These are phyloP conservation scores for Imleria badia DNA, from an alignment of 768 basidiomycete genomes.

Conservation along the genomic window DNA sequence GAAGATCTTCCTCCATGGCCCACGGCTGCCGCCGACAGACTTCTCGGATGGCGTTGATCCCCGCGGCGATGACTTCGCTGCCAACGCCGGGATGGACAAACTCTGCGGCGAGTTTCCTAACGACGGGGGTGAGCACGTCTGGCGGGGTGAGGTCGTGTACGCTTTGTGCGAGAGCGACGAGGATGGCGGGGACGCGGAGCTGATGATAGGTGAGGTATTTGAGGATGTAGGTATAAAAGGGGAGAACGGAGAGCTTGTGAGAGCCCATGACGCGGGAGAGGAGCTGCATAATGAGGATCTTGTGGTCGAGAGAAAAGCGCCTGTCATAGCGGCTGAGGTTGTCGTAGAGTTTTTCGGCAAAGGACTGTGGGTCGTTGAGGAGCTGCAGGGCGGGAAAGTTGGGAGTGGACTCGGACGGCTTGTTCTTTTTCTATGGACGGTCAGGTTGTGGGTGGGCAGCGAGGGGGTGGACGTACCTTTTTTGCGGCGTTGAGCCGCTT, in stretches of 20 bases:
- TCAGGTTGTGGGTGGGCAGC: slow-evolving; percentile 28
- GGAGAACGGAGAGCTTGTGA: slow-evolving; percentile 90
- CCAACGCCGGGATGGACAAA: slow-evolving; percentile 98
- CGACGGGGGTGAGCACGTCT: slow-evolving; percentile 83
- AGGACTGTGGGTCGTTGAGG: slow-evolving; percentile 92
- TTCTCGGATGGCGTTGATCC: slow-evolving; percentile 94
- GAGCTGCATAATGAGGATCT: slow-evolving; percentile 95
- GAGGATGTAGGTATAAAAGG: slow-evolving; percentile 94
- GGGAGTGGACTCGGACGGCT: slow-evolving; percentile 34
- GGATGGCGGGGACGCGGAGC: slow-evolving; percentile 87
- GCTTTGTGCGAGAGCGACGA: slow-evolving; percentile 91
- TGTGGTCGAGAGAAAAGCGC: slow-evolving; percentile 95
- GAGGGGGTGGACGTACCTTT: slow-evolving; percentile 46
- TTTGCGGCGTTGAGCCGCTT: slow-evolving; percentile 73
- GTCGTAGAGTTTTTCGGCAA: slow-evolving; percentile 91
- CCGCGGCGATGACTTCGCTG: slow-evolving; percentile 92
- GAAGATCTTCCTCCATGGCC: slow-evolving; percentile 94
- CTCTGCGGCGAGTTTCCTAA: slow-evolving; percentile 90
- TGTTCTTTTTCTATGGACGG: slow-evolving; percentile 37
- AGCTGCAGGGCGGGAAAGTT: slow-evolving; percentile 95
- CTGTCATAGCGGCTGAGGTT: slow-evolving; percentile 84
- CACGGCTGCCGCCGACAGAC: slow-evolving; percentile 94
- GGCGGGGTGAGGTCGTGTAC: slow-evolving; percentile 96
- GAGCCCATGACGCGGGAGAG: slow-evolving; percentile 90
- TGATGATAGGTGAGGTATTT: slow-evolving; percentile 93